Evolutionary conservation across 2,329 filamentous ascomycete genomes (phyloP), one percentile per base, ranked within the genome.

Genomic region (Pseudopithomyces maydicus): DNA sequence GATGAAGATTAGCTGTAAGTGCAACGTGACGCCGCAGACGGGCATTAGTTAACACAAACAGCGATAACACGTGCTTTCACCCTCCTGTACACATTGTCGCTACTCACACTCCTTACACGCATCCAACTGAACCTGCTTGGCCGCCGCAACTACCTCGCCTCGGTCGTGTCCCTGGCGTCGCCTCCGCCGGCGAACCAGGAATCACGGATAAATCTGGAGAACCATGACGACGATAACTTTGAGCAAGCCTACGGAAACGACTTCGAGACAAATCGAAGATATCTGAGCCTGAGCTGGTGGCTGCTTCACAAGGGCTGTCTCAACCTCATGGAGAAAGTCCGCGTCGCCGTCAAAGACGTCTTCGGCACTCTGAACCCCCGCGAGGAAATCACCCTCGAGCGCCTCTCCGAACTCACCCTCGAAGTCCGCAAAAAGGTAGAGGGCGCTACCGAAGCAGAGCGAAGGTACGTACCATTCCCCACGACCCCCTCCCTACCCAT

Each of bases 281-380:
- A 98, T 72, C 82, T 99, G 47, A 96, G 93, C 39, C 96, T 98
- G 75, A 97, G 92, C 78, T 99, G 95, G 95, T 99, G 94, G 93
- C 80, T 99, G 45, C 82, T 99, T 46, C 94, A 99, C 77, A 87
- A 87, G 63, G 95, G 95, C 42, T 98, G 92, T 88, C 86, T 88
- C 63, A 87, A 92, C 56, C 80, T 98, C 55, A 89, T 92, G 84
- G 82, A 87, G 55, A 90, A 88, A 62, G 93, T 99, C 46, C 88
- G 92, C 72, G 80, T 82, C n/a, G 92, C 92, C 3, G 95, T 99
- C 22, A 89, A 89, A 66, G 90, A 96, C 52, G 90, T 94, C 22
- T 98, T 97, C 75, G 91, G 92, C n/a, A 83, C 86, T 59, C 81
- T 97, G 48, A 97, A 92, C 74, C 93, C 93, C 1, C 87, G 93